Evolutionary conservation across 148 eudicot genomes (phyloP), one percentile per base, ranked within the genome.

Genomic region (Cornus florida): DNA sequence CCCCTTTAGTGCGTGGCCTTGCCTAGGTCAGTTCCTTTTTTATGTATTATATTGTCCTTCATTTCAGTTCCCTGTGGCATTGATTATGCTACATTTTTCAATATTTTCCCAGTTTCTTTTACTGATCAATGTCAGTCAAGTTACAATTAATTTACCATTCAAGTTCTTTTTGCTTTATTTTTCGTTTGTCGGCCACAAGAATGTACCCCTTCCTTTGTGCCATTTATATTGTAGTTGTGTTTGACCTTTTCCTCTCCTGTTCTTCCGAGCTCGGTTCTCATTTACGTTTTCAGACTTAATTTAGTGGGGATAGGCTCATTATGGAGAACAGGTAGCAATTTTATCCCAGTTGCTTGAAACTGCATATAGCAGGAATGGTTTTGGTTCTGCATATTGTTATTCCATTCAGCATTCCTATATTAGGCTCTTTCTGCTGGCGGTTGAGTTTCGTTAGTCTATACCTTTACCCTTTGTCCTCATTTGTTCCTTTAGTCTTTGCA

Each of bases 1-100:
- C 81, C 90, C 88, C 85, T 86, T 77, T 90, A 89, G 81, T 85
- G 69, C 86, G 89, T 90, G 91, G 89, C 92, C 91, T 87, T 69
- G 80, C 83, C 78, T 92, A 91, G 97, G 97, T 95, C 96, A 95
- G 96, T 91, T 76, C 57, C 71, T 73, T 78, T 88, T 78, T n/a
- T 86, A 84, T 86, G 76, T 81, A 80, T 82, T 81, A 70, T 69
- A 73, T 83, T 80, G 78, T 81, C 84, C 80, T 84, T 82, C 87
- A 84, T 79, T 67, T 84, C 84, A 83, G 88, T 86, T 85, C 84
- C 81, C 84, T 67, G 76, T 82, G 86, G 86, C 86, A 46, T 76
- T 78, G 82, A 70, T 82, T 85, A 75, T 80, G 83, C 93, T 82
- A 75, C 90, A 78, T 14, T 75, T 84, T 80, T 80, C 83, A 76